Percentiles rank a stretch among this genome's conserved stretches.
These are phyloP conservation scores for Penicillium corylophilum DNA, from an alignment of 2,329 filamentous ascomycete species.

Conservation along the genomic window DNA sequence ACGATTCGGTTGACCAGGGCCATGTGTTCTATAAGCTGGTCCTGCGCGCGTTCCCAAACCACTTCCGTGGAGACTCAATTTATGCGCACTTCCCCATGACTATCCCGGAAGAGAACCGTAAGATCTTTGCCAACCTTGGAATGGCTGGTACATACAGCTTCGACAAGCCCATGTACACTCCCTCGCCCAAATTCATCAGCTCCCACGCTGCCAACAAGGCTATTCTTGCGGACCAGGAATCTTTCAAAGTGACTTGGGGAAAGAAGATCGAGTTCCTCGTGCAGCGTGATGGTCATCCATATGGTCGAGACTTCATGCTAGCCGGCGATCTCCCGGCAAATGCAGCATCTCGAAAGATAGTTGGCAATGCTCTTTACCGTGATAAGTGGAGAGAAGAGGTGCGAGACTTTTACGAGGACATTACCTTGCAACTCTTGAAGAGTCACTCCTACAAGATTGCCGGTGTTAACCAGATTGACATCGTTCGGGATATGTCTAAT, in stretches of 20 bases:
- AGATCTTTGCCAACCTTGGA: constrained; percentile 43
- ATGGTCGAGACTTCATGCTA: constrained; percentile 50
- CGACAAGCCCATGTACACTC: constrained; percentile 29
- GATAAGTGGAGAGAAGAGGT: constrained; percentile 49
- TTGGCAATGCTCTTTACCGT: constrained; percentile 45
- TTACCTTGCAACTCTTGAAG: constrained; percentile 46
- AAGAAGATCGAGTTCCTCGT: constrained; percentile 47
- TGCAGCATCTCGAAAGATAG: constrained; percentile 43
- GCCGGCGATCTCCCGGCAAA: constrained; percentile 46
- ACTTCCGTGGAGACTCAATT: constrained; percentile 49
- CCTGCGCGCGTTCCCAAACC: constrained; percentile 51
- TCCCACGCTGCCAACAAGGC: constrained; percentile 47
- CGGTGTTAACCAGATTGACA: constrained; percentile 48
- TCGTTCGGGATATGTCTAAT: constrained; percentile 53
- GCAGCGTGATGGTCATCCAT: constrained; percentile 36
- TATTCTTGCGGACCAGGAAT: constrained; percentile 44
- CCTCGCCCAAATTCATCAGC: constrained; percentile 43
- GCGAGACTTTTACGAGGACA: constrained; percentile 49
- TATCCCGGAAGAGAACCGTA: constrained; percentile 48
- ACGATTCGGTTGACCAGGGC: constrained; percentile 48
- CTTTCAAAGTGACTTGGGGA: constrained; percentile 50
- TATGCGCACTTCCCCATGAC: constrained; percentile 53
- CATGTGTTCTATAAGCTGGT: constrained; percentile 55
- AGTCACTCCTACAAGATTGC: constrained; percentile 48
- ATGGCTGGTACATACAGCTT: constrained; percentile 45